Percentiles rank a stretch among this genome's conserved stretches.
Evolutionary conservation across 495 filamentous ascomycete species (phyloP).

Genomic region (Neurospora cerealis): DNA sequence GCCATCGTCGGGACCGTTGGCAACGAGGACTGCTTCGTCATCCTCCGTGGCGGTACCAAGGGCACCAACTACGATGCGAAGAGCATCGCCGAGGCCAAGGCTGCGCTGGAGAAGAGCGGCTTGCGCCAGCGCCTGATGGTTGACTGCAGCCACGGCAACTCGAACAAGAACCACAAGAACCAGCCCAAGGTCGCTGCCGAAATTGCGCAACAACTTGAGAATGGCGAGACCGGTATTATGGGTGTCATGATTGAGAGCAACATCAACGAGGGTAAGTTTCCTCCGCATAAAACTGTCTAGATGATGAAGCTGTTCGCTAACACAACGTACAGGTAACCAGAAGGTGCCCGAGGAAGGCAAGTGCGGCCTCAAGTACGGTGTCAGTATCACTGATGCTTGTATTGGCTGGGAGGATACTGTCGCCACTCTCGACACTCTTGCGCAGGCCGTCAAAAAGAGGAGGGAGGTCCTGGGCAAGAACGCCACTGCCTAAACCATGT

Average conservation of each 20-base stretch:
- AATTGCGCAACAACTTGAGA: slow-evolving; percentile 73
- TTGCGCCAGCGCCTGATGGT: slow-evolving; percentile 75
- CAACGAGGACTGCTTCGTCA: slow-evolving; percentile 98
- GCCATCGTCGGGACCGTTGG: slow-evolving; percentile 93
- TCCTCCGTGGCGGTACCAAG: slow-evolving; percentile 84
- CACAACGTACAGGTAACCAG: slow-evolving; percentile 54
- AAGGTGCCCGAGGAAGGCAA: slow-evolving; percentile 90
- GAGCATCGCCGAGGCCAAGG: slow-evolving; percentile 50
- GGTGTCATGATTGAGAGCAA: slow-evolving; percentile 99
- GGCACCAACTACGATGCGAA: slow-evolving; percentile 89
- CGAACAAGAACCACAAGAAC: slow-evolving; percentile 90
- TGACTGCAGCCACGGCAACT: slow-evolving; percentile 97
- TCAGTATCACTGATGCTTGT: slow-evolving; percentile 97
- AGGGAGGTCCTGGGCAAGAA: slow-evolving; percentile 34
- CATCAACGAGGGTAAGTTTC: slow-evolving; percentile 70
- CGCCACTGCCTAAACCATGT: background rate
- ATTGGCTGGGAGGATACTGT: slow-evolving; percentile 95
- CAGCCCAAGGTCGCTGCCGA: slow-evolving; percentile 87
- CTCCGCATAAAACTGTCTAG: background rate
- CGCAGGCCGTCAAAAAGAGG: slow-evolving; percentile 66
- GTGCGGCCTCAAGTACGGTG: slow-evolving; percentile 80
- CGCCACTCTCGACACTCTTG: slow-evolving; percentile 64
- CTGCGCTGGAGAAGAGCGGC: slow-evolving; percentile 19
- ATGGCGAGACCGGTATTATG: slow-evolving; percentile 82
- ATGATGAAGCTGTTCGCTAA: slow-evolving; percentile 8